Conservation (phyloP, 768 basidiomycete genomes). For the Psilocybe tampanensis region DNA sequence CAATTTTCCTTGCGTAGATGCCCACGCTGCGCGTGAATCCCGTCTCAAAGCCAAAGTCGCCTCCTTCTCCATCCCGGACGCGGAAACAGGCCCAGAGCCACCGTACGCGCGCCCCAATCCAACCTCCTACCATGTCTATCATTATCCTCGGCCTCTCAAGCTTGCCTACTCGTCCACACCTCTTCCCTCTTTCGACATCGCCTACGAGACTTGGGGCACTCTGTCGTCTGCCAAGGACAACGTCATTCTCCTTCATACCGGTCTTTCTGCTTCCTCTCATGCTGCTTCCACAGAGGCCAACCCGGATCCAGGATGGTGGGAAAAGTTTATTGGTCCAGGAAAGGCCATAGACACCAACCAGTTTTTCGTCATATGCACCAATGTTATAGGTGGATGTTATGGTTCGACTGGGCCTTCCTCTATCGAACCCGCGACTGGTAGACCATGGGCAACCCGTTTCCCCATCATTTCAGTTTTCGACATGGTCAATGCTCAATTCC, state of each 20-base stretch:
- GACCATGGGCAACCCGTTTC: slow-evolving; percentile 87
- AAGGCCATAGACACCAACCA: slow-evolving; percentile 91
- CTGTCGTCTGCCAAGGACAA: slow-evolving; percentile 80
- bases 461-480: slow-evolving; percentile 94
- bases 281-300: slow-evolving; percentile 82
- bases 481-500: slow-evolving; percentile 95
- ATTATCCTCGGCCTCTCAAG: slow-evolving; percentile 60
- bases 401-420: slow-evolving; percentile 96
- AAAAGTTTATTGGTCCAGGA: slow-evolving; percentile 96
- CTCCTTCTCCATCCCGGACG: slow-evolving; percentile 19
- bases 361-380: slow-evolving; percentile 94
- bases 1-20: slow-evolving; percentile 80
- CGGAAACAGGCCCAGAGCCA: slow-evolving; percentile 74
- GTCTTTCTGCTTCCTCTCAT: slow-evolving; percentile 94
- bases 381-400: slow-evolving; percentile 97
- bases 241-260: slow-evolving; percentile 93
- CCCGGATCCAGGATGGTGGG: slow-evolving; percentile 94
- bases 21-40: slow-evolving; percentile 72
- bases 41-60: slow-evolving; percentile 37
- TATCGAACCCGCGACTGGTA: slow-evolving; percentile 64
- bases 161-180: slow-evolving; percentile 55
- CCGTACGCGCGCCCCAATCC: slow-evolving; percentile 83
- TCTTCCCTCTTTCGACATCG: slow-evolving; percentile 78
- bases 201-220: slow-evolving; percentile 98
- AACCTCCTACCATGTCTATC: slow-evolving; percentile 69